These are phyloP conservation scores for Cornus florida DNA, from an alignment of 148 eudicot genomes.

Conservation along the genomic window DNA sequence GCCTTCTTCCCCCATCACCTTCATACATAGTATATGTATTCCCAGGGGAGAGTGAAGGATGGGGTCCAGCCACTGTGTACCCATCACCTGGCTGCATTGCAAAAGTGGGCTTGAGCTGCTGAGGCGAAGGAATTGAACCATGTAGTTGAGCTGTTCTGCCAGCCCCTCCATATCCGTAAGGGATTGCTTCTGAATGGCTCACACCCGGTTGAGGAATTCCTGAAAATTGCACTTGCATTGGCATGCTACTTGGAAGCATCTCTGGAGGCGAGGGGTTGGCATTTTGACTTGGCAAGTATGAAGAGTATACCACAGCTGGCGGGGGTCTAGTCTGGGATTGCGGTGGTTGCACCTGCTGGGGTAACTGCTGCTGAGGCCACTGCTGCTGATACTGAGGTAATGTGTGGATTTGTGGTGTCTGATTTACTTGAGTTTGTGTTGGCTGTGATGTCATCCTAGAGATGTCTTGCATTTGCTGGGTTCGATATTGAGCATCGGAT, in stretches of 20 bases:
- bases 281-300: conserved; percentile 65
- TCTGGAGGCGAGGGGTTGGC: conserved; percentile 58
- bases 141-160: conserved; percentile 61
- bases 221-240: conserved; percentile 69
- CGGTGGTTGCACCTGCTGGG: conserved; percentile 50
- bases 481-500: conserved; percentile 48
- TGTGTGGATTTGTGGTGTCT: conserved; percentile 50
- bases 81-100: conserved; percentile 63
- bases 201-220: conserved; percentile 58
- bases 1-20: conserved; percentile 51
- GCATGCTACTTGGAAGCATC: conserved; percentile 55
- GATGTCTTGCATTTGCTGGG: conserved; percentile 38
- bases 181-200: conserved; percentile 50
- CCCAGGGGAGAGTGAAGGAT: conserved; percentile 52
- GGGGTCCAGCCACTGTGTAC: conserved; percentile 58
- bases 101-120: conserved; percentile 61
- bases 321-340: conserved; percentile 58
- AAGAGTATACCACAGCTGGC: conserved; percentile 52
- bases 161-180: conserved; percentile 67
- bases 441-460: conserved; percentile 42
- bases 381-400: conserved; percentile 70
- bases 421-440: conserved; percentile 58
- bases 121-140: conserved; percentile 37
- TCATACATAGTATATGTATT: conserved; percentile 73
- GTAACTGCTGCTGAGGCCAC: conserved; percentile 53